Evolutionary conservation across 208 protist genomes (phyloP).

Genomic region (Wallacemonas sp.): DNA sequence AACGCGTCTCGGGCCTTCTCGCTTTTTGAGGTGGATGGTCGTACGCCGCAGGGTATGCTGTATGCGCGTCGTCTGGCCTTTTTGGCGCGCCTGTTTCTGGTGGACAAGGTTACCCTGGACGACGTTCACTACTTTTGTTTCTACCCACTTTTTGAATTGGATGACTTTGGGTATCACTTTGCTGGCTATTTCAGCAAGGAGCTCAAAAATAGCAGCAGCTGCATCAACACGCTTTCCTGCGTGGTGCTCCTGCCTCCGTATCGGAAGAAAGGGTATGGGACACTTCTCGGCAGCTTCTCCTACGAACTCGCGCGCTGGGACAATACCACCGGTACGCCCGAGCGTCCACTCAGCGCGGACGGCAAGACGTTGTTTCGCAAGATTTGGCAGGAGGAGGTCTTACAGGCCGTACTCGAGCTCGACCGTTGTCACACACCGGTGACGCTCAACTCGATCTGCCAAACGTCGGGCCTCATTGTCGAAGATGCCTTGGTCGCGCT

Average conservation of each 20-base stretch:
- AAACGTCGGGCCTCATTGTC: conserved; percentile 55
- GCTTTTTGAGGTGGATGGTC: conserved; percentile 70
- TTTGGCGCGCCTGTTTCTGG: conserved; percentile 60
- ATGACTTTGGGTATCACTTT: conserved; percentile 79
- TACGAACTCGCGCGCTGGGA: conserved; percentile 73
- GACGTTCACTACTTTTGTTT: conserved; percentile 81
- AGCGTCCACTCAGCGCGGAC: conserved; percentile 60
- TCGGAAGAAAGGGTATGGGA: conserved; percentile 64
- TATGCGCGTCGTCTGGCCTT: conserved; percentile 56
- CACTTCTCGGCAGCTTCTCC: conserved; percentile 64
- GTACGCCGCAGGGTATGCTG: conserved; percentile 46
- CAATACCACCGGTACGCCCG: conserved; percentile 56
- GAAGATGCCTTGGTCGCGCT: conserved; percentile 66
- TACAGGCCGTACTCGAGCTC: conserved; percentile 49
- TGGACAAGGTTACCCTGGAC: conserved; percentile 77
- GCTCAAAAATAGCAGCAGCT: conserved; percentile 52
- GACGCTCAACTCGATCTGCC: conserved; percentile 59
- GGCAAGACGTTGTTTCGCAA: conserved; percentile 67
- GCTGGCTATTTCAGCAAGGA: conserved; percentile 80
- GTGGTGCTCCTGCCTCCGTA: conserved; percentile 76
- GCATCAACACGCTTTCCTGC: conserved; percentile 78
- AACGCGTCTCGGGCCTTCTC: conserved; percentile 27
- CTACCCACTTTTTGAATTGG: conserved; percentile 63
- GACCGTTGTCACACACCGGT: conserved; percentile 37
- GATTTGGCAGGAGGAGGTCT: conserved; percentile 62